phyloP scores from a whole-genome alignment of 2,329 filamentous ascomycete genomes.

The Lecanosticta acicola region DNA sequence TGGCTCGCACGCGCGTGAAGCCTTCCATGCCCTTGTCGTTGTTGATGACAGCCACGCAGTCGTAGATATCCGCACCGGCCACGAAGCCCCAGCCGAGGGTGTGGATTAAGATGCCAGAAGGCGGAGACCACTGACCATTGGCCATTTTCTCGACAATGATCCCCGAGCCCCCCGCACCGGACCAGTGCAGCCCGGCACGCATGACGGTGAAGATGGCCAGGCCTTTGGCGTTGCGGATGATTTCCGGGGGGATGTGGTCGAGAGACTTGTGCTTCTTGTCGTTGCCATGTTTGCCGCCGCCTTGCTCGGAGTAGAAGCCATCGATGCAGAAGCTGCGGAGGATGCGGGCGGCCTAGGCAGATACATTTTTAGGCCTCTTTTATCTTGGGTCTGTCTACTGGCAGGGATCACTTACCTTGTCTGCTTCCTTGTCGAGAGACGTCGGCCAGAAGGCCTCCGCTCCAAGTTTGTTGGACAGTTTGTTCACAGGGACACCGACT shows the following conservation, averaged over 20 bases:
- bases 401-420: conserved; percentile 54
- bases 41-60: conserved; percentile 89
- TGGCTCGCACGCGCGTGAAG: conserved; percentile 71
- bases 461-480: conserved; percentile 70
- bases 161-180: conserved; percentile 81
- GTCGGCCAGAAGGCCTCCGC: conserved; percentile 77
- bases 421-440: conserved; percentile 75
- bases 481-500: conserved; percentile 69
- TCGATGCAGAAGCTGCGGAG: conserved; percentile 75
- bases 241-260: conserved; percentile 74
- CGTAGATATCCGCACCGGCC: conserved; percentile 86
- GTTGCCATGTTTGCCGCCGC: conserved; percentile 18
- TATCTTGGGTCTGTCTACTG: conserved; percentile 28
- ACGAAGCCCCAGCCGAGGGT: conserved; percentile 81
- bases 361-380: conserved; percentile 49
- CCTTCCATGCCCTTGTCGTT: conserved; percentile 74
- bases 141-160: conserved; percentile 75
- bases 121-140: conserved; percentile 83
- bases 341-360: conserved; percentile 77
- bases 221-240: conserved; percentile 81
- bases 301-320: conserved; percentile 53
- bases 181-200: conserved; percentile 84
- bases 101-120: conserved; percentile 82
- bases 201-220: conserved; percentile 91
- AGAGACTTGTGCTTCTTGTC: conserved; percentile 54